Conservation (phyloP, 23 red algal genomes). For the Chondrus crispus region DNA sequence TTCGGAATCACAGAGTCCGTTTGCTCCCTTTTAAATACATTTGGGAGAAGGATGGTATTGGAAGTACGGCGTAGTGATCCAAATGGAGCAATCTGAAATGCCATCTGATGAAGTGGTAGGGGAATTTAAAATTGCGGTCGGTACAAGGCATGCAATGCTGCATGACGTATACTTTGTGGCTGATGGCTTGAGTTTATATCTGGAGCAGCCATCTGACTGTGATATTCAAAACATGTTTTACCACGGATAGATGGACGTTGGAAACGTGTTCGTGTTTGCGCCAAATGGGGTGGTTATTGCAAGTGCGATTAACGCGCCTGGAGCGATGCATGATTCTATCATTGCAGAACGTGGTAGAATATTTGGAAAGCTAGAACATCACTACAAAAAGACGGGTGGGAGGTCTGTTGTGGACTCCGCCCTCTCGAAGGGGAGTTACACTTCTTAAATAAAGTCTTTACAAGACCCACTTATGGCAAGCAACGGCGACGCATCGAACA, state of each 20-base stretch:
- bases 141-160: not conserved
- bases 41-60: too few relatives aligned
- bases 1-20: too few relatives aligned
- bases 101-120: not conserved
- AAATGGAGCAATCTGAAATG: not conserved
- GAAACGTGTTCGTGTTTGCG: not conserved
- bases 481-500: not conserved
- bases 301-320: conserved; percentile 3
- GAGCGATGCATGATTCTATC: not conserved
- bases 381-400: not conserved
- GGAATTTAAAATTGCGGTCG: not conserved
- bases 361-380: not conserved
- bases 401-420: conserved; percentile 1
- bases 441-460: not conserved
- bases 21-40: too few relatives aligned
- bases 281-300: not conserved
- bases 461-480: not conserved
- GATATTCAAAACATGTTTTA: conserved; percentile 11
- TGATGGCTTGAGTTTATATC: not conserved
- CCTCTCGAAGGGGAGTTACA: not conserved
- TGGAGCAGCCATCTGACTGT: not conserved
- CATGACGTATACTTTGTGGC: not conserved
- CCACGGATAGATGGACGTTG: conserved; percentile 14
- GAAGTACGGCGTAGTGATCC: not conserved
- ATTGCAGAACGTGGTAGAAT: not conserved